Conservation (phyloP, 768 basidiomycete species). For the Tylopilus vinaceipallidus region DNA sequence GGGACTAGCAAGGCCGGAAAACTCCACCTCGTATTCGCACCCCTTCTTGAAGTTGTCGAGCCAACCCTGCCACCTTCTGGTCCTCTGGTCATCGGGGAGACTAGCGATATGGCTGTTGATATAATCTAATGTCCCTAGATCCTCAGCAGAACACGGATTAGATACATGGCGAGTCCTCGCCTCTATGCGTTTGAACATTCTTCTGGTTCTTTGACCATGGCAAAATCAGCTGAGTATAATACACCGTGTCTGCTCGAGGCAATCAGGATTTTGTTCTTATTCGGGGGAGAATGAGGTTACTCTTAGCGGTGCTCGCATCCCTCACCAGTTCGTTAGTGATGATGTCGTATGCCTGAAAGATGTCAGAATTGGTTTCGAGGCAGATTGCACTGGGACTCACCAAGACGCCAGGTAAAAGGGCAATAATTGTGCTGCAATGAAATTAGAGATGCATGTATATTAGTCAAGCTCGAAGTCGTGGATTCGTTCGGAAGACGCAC, state of each 20-base stretch:
- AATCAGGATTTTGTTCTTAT: not conserved
- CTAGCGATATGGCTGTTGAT: not conserved
- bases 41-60: not conserved
- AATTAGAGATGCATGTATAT: not conserved
- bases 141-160: not conserved
- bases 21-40: no score
- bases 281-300: not conserved
- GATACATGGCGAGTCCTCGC: not conserved
- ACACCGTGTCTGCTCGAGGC: not conserved
- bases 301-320: not conserved
- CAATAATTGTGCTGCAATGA: not conserved
- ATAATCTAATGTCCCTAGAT: not conserved
- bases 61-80: not conserved
- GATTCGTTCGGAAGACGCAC: not conserved
- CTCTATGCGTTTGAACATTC: not conserved
- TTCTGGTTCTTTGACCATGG: not conserved
- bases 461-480: not conserved
- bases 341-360: not conserved
- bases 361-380: not conserved
- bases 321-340: not conserved
- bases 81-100: not conserved
- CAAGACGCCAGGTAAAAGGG: constrained; percentile 5
- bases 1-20: no score
- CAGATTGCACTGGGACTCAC: not conserved
- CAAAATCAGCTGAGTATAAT: not conserved